Evolutionary conservation across 805 yeast genomes (phyloP).

Genomic region (Yarrowia sp.): DNA sequence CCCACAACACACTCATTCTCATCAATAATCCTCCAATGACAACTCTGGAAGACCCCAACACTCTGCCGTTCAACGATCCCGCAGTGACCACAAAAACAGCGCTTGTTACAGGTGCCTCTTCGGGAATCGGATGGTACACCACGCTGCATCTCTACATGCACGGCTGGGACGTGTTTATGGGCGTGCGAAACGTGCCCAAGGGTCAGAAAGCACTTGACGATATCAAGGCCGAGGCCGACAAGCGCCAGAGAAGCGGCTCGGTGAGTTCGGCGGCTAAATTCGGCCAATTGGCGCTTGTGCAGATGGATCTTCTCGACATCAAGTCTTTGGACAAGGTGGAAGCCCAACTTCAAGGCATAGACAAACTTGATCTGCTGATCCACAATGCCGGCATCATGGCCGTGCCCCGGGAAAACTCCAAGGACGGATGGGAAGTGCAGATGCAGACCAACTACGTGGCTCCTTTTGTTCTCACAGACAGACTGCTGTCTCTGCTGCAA

Average conservation of each 20-base stretch:
- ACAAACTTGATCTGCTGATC: slow-evolving; percentile 62
- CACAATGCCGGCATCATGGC: slow-evolving; percentile 87
- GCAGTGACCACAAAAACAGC: slow-evolving; percentile 63
- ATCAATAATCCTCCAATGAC: not conserved
- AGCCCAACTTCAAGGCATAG: not conserved
- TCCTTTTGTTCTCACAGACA: slow-evolving; percentile 71
- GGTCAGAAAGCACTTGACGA: slow-evolving; percentile 65
- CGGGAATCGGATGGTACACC: slow-evolving; percentile 81
- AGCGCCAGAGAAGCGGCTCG: slow-evolving; percentile 41
- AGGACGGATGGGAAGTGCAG: slow-evolving; percentile 78
- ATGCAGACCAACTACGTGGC: slow-evolving; percentile 79
- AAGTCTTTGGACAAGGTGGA: slow-evolving; percentile 19
- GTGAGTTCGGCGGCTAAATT: slow-evolving; percentile 20
- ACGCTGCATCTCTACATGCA: slow-evolving; percentile 78
- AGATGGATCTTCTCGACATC: slow-evolving; percentile 40
- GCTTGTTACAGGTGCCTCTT: slow-evolving; percentile 79
- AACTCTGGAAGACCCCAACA: slow-evolving; percentile 52
- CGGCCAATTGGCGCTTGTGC: slow-evolving; percentile 41
- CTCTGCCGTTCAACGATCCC: slow-evolving; percentile 70
- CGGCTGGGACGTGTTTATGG: slow-evolving; percentile 77
- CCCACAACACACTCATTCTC: no score
- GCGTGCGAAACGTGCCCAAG: slow-evolving; percentile 68
- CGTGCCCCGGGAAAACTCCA: slow-evolving; percentile 66
- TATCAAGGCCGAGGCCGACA: slow-evolving; percentile 61
- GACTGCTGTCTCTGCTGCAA: slow-evolving; percentile 59